Base-by-base conservation (phyloP, 23 red algal genomes). In the Gracilaria caudata region DNA sequence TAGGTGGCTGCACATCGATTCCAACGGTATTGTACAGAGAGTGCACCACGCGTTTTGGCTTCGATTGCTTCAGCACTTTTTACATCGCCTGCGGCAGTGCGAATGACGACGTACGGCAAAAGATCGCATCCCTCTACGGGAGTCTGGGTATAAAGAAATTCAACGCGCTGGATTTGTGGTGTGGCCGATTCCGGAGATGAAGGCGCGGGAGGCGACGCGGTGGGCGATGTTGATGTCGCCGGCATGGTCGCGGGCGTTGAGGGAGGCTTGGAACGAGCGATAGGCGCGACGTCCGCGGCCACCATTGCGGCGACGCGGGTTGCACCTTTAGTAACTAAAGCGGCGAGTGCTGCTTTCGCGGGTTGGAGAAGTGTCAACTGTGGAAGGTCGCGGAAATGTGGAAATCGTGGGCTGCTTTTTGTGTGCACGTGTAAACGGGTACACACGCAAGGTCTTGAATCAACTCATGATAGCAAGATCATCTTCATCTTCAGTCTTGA, bases 91-190 rank as follows among this genome's bases (percentile, higher is more conserved):
- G 89, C 79, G 39, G 84, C 41, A 33, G 83, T 83, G 39, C 79
- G 80, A 21, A 98, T 70, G 49, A 98, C 86, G 35, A 95, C 92
- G 77, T 93, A 98, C 43, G 96, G 96, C 26, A 93, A 59, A 57
- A 98, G 79, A 82, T 94, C 96, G 81, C 96, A 98, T 21, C 86
- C 87, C 30, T 95, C 96, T 12, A 98, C 96, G 60, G 96, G 96
- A 35, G 90, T 93, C 43, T 59, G 70, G 4, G 96, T 98, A 68
- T 94, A 91, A 21, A 95, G 64, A 59, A 98, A 92, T 66, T 92
- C 92, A 14, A 94, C 83, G 40, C 93, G 92, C 49, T 91, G 39
- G 46, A 91, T 64, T 17, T 64, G 87, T 17, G 87, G 87, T 9
- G 68, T 79, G 39, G 60, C 60, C 28, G 64, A 51, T 61, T 60